phyloP scores from a whole-genome alignment of 23 red algal genomes.

The Agarophyton chilense region DNA sequence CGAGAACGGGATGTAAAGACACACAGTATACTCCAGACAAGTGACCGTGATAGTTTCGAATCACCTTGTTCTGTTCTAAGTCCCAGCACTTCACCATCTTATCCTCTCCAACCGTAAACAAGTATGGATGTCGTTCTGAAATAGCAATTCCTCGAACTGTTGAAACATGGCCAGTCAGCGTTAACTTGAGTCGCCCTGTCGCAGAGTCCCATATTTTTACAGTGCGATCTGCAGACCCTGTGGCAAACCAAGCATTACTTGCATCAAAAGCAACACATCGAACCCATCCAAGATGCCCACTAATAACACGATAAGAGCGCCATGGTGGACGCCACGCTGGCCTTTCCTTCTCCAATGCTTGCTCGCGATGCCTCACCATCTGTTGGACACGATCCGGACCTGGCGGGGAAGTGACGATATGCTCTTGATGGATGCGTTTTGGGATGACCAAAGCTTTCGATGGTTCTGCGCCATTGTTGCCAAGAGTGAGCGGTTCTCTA shows the following conservation, averaged over 20 bases:
- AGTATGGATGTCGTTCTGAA: conserved; percentile 80
- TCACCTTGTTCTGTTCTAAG: conserved; percentile 90
- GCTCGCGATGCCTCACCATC: background rate
- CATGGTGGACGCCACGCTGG: conserved; percentile 87
- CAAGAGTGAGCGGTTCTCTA: background rate
- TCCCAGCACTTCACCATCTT: conserved; percentile 98
- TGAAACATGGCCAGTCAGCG: conserved; percentile 90
- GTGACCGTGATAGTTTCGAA: conserved; percentile 94
- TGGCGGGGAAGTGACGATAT: background rate
- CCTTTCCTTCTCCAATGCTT: conserved; percentile 60
- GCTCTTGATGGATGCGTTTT: background rate
- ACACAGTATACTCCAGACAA: conserved; percentile 88
- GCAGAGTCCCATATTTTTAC: conserved; percentile 94
- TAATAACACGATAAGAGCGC: conserved; percentile 75
- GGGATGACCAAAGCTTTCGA: conserved; percentile 3
- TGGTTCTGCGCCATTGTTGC: background rate
- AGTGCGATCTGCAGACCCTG: conserved; percentile 86
- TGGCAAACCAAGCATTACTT: conserved; percentile 89
- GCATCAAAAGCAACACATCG: conserved; percentile 78
- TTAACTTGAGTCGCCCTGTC: conserved; percentile 84
- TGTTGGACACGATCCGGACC: background rate
- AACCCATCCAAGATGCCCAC: conserved; percentile 91
- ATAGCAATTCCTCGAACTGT: conserved; percentile 78
- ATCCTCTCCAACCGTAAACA: conserved; percentile 93
- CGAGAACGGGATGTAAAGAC: conserved; percentile 81